phyloP scores from a whole-genome alignment of 345 rosid species.

The Hibiscus trionum region DNA sequence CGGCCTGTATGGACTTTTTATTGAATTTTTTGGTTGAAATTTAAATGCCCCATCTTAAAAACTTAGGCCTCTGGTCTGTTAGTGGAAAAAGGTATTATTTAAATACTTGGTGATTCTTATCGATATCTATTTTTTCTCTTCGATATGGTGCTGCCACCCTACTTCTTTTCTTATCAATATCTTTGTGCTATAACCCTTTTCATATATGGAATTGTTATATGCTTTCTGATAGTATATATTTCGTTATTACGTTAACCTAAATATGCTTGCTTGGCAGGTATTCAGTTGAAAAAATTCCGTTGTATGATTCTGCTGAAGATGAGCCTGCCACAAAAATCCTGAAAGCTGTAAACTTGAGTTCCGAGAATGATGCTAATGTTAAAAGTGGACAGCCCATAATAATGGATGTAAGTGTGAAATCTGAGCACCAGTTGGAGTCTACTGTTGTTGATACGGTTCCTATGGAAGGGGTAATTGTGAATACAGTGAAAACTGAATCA shows the following conservation, averaged over 20 bases:
- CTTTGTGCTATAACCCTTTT: neutral
- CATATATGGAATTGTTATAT: neutral
- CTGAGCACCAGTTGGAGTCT: slow-evolving; percentile 34
- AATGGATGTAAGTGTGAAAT: slow-evolving; percentile 15
- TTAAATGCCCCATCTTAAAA: neutral
- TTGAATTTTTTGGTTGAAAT: neutral
- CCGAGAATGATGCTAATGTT: slow-evolving; percentile 20
- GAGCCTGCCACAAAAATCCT: slow-evolving; percentile 56
- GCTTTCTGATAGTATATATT: neutral
- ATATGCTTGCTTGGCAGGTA: slow-evolving; percentile 39
- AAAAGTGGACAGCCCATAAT: slow-evolving; percentile 21
- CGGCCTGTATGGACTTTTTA: slow-evolving; percentile 6
- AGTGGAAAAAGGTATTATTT: neutral
- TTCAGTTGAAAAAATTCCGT: slow-evolving; percentile 79
- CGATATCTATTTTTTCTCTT: neutral
- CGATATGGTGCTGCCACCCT: neutral
- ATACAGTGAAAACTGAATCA: slow-evolving; percentile 38
- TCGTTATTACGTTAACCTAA: slow-evolving; percentile 10
- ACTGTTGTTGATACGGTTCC: slow-evolving; percentile 34
- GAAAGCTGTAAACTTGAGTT: slow-evolving; percentile 29
- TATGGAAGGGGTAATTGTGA: slow-evolving; percentile 30
- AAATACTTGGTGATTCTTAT: too few relatives aligned
- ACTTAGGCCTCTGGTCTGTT: neutral
- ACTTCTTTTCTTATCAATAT: neutral
- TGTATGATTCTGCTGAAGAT: slow-evolving; percentile 95